Evolutionary conservation across 306 rosid species (phyloP).

Genomic region (Cucurbita ficifolia): DNA sequence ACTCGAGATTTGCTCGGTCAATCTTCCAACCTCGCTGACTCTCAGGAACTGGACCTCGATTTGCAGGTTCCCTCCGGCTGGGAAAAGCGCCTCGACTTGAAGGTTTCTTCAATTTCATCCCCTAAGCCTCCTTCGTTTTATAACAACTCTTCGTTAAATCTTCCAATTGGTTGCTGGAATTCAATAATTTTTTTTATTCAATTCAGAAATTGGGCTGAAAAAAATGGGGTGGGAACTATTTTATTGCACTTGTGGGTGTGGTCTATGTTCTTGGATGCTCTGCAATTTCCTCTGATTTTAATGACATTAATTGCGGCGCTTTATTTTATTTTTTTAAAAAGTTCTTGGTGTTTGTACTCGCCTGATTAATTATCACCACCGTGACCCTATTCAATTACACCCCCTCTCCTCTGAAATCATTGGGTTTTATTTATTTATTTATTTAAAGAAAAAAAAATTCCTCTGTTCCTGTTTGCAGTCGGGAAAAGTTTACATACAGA

Average conservation of each 20-base stretch:
- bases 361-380: slow-evolving; percentile 1
- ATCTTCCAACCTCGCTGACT: slow-evolving; percentile 32
- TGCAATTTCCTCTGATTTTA: neutral
- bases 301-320: neutral
- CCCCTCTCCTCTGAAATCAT: neutral
- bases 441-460: neutral
- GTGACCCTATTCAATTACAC: no score
- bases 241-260: neutral
- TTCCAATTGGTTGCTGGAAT: no score
- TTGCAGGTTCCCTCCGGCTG: slow-evolving; percentile 86
- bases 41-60: slow-evolving; percentile 94
- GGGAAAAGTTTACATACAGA: slow-evolving; percentile 75
- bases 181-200: neutral
- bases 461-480: slow-evolving; percentile 35
- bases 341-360: neutral
- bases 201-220: neutral
- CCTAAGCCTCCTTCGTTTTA: neutral
- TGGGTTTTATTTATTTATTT: neutral
- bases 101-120: slow-evolving; percentile 29
- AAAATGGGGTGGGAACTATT: neutral
- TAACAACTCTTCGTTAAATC: neutral
- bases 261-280: slow-evolving; percentile 17
- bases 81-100: slow-evolving; percentile 84
- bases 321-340: neutral
- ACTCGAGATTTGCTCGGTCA: slow-evolving; percentile 81